phyloP scores from a whole-genome alignment of 1,139 yeast genomes.

The Sugiyamaella grinbergsii region DNA sequence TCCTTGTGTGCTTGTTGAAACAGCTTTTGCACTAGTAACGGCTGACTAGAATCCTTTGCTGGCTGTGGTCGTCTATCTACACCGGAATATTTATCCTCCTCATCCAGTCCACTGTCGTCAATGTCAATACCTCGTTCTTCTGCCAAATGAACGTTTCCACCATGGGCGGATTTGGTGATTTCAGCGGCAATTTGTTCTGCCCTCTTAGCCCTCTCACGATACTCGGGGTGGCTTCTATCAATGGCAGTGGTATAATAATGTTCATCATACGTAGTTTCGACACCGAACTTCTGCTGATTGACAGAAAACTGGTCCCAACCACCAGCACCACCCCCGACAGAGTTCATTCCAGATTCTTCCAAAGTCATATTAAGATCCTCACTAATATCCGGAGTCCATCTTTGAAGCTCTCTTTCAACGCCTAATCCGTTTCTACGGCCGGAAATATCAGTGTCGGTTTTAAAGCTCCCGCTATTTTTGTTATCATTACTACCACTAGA shows the following conservation, averaged over 20 bases:
- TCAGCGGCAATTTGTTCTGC: constrained; percentile 84
- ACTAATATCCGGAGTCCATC: constrained; percentile 76
- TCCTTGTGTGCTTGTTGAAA: constrained; percentile 11
- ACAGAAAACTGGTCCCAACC: constrained; percentile 94
- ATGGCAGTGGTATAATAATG: constrained; percentile 85
- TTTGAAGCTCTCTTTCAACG: constrained; percentile 72
- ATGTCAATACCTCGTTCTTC: constrained; percentile 83
- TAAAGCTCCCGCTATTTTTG: constrained; percentile 48
- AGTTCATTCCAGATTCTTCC: constrained; percentile 37
- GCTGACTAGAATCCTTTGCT: constrained; percentile 1
- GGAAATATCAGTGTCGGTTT: constrained; percentile 85
- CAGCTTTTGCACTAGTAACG: constrained; percentile 11
- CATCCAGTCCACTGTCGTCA: constrained; percentile 88
- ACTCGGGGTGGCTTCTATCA: constrained; percentile 75
- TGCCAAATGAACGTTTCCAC: constrained; percentile 76
- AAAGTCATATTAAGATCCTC: constrained; percentile 41
- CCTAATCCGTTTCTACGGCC: constrained; percentile 39
- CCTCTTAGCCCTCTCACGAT: constrained; percentile 58
- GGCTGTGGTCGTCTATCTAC: constrained; percentile 51
- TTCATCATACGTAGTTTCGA: constrained; percentile 85
- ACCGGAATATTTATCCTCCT: constrained; percentile 95
- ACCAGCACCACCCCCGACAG: constrained; percentile 33
- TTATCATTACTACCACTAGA: constrained; percentile 15
- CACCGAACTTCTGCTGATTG: constrained; percentile 85
- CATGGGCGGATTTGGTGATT: constrained; percentile 64